Base-by-base conservation (phyloP, 2,329 filamentous ascomycete species). In the Leptographium radiaticola region DNA sequence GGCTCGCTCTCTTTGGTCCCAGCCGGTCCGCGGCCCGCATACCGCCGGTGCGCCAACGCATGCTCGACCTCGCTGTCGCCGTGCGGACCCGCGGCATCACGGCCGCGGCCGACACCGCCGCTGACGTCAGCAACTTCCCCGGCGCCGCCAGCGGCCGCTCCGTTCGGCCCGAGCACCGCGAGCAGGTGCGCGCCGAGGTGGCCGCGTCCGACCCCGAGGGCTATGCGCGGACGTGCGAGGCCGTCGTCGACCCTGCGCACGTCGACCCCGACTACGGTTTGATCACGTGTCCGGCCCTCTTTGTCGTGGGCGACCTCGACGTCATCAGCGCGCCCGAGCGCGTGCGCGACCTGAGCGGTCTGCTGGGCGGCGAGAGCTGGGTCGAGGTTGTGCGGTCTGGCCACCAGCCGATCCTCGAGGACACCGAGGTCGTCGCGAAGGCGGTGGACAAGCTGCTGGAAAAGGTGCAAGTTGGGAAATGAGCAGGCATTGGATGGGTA, bases 171-270 rank as follows among this genome's bases (percentile, higher is more conserved):
- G 52, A 34, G 36, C 25, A 53, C 15, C 56, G 57, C 10, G 55
- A 61, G 33, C 53, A 62, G 16, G 61, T 68, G 9, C 58, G 60
- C 20, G 56, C 61, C 20, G 65, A 62, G n/a, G 64, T 67, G 9
- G 61, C 59, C 6, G 62, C 60, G 2, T 66, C 63, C n/a, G 57
- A 62, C 20, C 55, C 63, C 1, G 65, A 67, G 42, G 64, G 60
- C 0, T 68, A 67, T 50, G 65, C 66, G 2, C 59, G 59, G 15
- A 67, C 64, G 4, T 64, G 61, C 40, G 64, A 66, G 52, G 60
- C 62, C 11, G 53, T 64, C 11, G 64, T 65, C n/a, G 61, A 61
- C 18, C 56, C 57, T 8, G 51, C 53, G 12, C 66, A 67, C 53
- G 53, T 58, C 25, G 66, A 68, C 50, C 66, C 66, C 0, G 61